Percentiles rank a stretch among this genome's conserved stretches.
phyloP scores from a whole-genome alignment of 2,329 filamentous ascomycete species.

The Alternaria postmessia region DNA sequence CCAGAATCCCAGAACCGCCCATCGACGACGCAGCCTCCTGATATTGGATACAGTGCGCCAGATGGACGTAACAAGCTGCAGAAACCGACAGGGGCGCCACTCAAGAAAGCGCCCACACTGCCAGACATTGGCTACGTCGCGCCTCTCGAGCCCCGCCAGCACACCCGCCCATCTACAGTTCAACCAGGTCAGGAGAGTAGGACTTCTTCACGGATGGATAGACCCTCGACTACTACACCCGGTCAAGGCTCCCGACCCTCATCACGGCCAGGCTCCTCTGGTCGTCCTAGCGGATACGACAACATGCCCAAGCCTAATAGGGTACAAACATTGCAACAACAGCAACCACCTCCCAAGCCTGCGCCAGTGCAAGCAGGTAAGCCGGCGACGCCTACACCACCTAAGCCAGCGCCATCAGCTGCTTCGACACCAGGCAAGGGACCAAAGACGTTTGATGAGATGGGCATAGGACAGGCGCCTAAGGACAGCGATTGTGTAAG shows the following conservation, averaged over 20 bases:
- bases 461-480: slow-evolving; percentile 89
- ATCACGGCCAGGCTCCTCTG: slow-evolving; percentile 41
- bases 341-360: slow-evolving; percentile 27
- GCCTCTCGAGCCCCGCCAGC: slow-evolving; percentile 47
- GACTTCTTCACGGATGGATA: slow-evolving; percentile 34
- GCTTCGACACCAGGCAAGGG: slow-evolving; percentile 68
- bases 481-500: slow-evolving; percentile 90
- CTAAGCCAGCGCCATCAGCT: slow-evolving; percentile 42
- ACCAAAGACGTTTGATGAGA: slow-evolving; percentile 95
- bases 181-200: slow-evolving; percentile 47
- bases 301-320: slow-evolving; percentile 35
- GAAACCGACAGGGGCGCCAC: slow-evolving; percentile 41
- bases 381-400: slow-evolving; percentile 34
- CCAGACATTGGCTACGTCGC: slow-evolving; percentile 51
- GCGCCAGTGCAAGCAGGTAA: slow-evolving; percentile 27
- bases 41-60: slow-evolving; percentile 54
- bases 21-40: slow-evolving; percentile 52
- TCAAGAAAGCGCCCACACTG: slow-evolving; percentile 44
- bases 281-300: slow-evolving; percentile 38
- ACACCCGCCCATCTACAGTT: slow-evolving; percentile 46
- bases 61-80: slow-evolving; percentile 57
- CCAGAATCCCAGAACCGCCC: slow-evolving; percentile 46
- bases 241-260: slow-evolving; percentile 27
- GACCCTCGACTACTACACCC: slow-evolving; percentile 34
- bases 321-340: slow-evolving; percentile 35